Evolutionary conservation across 495 filamentous ascomycete species (phyloP).

Genomic region (Aspergillus indologenus): DNA sequence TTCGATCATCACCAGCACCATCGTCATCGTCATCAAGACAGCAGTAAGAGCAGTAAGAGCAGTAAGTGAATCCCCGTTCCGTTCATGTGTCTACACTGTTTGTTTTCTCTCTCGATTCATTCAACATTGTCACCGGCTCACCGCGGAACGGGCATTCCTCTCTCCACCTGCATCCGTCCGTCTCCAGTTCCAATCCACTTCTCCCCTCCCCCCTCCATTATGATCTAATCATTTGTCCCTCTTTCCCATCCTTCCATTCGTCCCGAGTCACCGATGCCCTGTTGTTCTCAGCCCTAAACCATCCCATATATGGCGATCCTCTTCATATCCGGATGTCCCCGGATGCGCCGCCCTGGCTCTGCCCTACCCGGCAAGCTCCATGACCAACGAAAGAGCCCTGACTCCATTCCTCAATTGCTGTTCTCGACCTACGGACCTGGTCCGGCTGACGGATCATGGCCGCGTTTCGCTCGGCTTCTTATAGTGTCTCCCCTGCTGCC

Average conservation of each 20-base stretch:
- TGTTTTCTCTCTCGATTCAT: conserved; percentile 3
- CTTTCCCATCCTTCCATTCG: conserved; percentile 16
- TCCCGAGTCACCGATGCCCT: conserved; percentile 19
- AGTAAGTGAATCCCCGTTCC: background rate
- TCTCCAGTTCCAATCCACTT: conserved; percentile 8
- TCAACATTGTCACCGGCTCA: conserved; percentile 16
- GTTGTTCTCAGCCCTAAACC: conserved; percentile 9
- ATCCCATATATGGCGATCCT: background rate
- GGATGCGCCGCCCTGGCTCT: background rate
- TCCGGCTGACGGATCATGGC: conserved; percentile 22
- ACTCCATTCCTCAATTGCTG: conserved; percentile 15
- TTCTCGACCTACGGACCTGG: conserved; percentile 17
- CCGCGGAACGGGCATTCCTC: conserved; percentile 21
- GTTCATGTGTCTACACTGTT: background rate
- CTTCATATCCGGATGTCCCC: background rate
- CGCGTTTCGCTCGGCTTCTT: conserved; percentile 15
- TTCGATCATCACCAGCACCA: background rate
- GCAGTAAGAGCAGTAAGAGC: no score
- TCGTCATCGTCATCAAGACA: background rate
- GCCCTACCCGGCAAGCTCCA: background rate
- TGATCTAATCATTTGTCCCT: conserved; percentile 20
- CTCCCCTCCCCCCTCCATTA: conserved; percentile 13
- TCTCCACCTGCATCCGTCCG: conserved; percentile 21
- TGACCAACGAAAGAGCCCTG: background rate
- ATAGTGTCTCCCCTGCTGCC: conserved; percentile 23